These are phyloP conservation scores for Pueraria montana DNA, from an alignment of 306 rosid genomes.

Conservation along the genomic window DNA sequence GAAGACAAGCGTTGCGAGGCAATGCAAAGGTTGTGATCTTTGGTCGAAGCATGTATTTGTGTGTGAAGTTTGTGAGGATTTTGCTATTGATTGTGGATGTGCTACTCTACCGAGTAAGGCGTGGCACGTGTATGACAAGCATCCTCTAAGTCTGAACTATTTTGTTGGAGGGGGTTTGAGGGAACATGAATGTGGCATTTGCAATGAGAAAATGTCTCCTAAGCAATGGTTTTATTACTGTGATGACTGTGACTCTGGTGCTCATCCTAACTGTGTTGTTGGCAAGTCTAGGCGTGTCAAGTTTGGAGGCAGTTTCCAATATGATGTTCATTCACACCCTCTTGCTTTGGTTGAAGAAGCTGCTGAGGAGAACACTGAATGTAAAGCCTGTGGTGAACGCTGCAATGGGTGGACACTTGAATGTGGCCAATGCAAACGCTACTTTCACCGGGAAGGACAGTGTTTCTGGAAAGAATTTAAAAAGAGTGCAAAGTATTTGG, in stretches of 20 bases:
- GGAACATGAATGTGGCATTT: slow-evolving; percentile 30
- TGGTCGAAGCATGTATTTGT: slow-evolving; percentile 25
- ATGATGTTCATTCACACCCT: slow-evolving; percentile 4
- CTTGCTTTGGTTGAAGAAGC: slow-evolving; percentile 12
- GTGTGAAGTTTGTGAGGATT: slow-evolving; percentile 44
- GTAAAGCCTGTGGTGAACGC: slow-evolving; percentile 1
- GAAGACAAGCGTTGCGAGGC: slow-evolving; percentile 11
- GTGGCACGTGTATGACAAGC: slow-evolving; percentile 42
- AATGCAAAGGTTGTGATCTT: slow-evolving; percentile 19
- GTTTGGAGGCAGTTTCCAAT: slow-evolving; percentile 23
- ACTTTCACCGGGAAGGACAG: slow-evolving; percentile 11
- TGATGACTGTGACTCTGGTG: slow-evolving; percentile 27
- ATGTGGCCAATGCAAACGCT: neutral
- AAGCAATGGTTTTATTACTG: slow-evolving; percentile 41
- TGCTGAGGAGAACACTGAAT: neutral
- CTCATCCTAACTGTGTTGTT: slow-evolving; percentile 9
- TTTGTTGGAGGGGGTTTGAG: slow-evolving; percentile 18
- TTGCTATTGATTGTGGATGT: slow-evolving; percentile 42
- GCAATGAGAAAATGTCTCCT: slow-evolving; percentile 11
- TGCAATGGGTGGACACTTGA: slow-evolving; percentile 27
- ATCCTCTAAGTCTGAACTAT: slow-evolving; percentile 26
- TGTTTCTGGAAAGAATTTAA: slow-evolving; percentile 20
- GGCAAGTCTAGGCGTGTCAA: neutral
- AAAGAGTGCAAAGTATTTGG: slow-evolving; percentile 15
- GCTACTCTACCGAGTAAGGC: slow-evolving; percentile 31